Evolutionary conservation across 2,329 filamentous ascomycete species (phyloP).

Genomic region (Elsinoe perseae): DNA sequence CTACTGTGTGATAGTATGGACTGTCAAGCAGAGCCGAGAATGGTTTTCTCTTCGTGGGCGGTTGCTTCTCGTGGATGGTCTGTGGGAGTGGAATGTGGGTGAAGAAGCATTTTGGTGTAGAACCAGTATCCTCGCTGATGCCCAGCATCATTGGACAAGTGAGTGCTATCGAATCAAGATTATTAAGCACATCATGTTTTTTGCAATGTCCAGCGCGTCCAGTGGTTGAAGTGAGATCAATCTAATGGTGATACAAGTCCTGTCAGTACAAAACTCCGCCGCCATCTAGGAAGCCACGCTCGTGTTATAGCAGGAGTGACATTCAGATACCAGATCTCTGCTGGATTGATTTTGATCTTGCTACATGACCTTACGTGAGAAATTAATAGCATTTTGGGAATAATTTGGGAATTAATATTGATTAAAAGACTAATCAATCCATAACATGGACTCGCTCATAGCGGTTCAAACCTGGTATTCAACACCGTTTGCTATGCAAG

Average conservation of each 20-base stretch:
- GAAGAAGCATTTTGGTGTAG: conserved; percentile 59
- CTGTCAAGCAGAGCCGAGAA: conserved; percentile 62
- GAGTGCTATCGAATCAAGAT: not conserved
- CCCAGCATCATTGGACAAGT: conserved; percentile 15
- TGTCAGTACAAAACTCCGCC: too few species aligned
- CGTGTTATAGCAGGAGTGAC: too few species aligned
- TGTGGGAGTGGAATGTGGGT: conserved; percentile 58
- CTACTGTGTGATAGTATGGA: conserved; percentile 59
- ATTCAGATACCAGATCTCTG: too few species aligned
- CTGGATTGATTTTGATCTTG: too few species aligned
- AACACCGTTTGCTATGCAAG: conserved; percentile 5
- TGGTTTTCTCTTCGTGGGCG: conserved; percentile 65
- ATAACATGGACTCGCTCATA: not conserved
- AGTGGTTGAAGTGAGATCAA: too few species aligned
- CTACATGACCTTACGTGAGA: too few species aligned
- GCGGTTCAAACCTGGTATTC: not conserved
- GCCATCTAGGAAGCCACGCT: too few species aligned
- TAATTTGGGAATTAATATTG: not conserved
- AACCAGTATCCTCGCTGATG: conserved; percentile 17
- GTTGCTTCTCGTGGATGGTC: conserved; percentile 63
- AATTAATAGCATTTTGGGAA: too few species aligned
- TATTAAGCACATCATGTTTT: not conserved
- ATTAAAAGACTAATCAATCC: not conserved
- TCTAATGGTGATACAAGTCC: too few species aligned
- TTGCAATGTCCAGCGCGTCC: too few species aligned